A percentile compares a stretch with the other conserved stretches of the same genome.
phyloP scores from a whole-genome alignment of 805 yeast species.

The Monosporozyma aquatica region DNA sequence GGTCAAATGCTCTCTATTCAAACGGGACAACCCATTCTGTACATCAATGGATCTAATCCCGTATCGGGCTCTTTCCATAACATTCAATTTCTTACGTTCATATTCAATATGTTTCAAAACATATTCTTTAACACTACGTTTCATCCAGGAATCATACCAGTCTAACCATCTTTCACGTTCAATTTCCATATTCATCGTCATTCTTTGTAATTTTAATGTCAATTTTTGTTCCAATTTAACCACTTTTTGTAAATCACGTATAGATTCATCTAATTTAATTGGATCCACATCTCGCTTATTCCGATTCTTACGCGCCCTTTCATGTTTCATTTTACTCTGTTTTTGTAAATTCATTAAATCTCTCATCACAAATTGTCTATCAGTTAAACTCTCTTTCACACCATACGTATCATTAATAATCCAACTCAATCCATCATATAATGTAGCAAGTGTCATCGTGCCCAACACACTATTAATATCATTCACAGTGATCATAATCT shows the following conservation, averaged over 20 bases:
- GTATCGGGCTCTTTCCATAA: constrained; percentile 60
- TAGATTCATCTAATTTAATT: constrained; percentile 81
- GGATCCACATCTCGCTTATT: constrained; percentile 73
- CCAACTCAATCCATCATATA: constrained; percentile 65
- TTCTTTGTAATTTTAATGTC: constrained; percentile 67
- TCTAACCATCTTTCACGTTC: constrained; percentile 49
- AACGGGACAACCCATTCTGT: constrained; percentile 70
- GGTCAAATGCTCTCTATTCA: constrained; percentile 41
- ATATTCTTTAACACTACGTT: constrained; percentile 45
- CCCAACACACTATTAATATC: constrained; percentile 69
- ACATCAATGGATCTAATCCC: constrained; percentile 70
- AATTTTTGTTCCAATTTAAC: constrained; percentile 66
- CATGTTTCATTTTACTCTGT: constrained; percentile 58
- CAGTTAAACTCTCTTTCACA: constrained; percentile 86
- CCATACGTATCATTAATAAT: constrained; percentile 70
- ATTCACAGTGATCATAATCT: constrained; percentile 58
- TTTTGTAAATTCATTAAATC: constrained; percentile 76
- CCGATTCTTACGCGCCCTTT: constrained; percentile 61
- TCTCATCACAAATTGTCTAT: constrained; percentile 85
- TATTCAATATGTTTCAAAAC: constrained; percentile 70
- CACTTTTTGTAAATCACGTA: constrained; percentile 69
- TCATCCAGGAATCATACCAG: constrained; percentile 49
- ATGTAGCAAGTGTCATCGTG: constrained; percentile 58
- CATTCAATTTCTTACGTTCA: constrained; percentile 69
- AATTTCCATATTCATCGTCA: constrained; percentile 74